phyloP scores from a whole-genome alignment of 192 early-diverging fungal species.

The Backusella liffmaniae region DNA sequence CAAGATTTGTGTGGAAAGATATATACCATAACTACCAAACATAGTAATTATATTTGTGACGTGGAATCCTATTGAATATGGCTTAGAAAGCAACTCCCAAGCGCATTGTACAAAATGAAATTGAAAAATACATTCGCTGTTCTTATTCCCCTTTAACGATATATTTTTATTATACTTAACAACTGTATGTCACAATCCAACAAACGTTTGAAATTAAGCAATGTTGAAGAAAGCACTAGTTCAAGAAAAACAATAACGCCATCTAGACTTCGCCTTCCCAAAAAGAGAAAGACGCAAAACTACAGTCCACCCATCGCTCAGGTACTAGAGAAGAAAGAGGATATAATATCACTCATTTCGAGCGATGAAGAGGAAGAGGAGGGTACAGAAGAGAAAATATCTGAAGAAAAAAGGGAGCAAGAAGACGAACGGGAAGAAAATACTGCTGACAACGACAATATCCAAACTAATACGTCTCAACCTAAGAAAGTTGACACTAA shows the following conservation, averaged over 20 bases:
- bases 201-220: background rate
- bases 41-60: background rate
- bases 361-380: background rate
- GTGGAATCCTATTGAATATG: background rate
- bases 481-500: background rate
- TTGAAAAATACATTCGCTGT: background rate
- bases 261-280: background rate
- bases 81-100: background rate
- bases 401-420: too few species aligned
- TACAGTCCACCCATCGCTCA: background rate
- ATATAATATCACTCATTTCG: background rate
- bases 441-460: background rate
- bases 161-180: background rate
- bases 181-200: background rate
- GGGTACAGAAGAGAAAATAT: background rate
- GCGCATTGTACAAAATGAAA: background rate
- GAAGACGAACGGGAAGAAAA: background rate
- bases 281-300: background rate
- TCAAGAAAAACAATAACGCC: background rate
- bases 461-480: background rate
- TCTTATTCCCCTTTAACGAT: background rate
- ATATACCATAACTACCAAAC: background rate
- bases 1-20: background rate
- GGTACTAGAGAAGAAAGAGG: background rate
- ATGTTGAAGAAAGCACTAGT: background rate